Evolutionary conservation across 805 yeast genomes (phyloP).

Genomic region (Yarrowia sp.): DNA sequence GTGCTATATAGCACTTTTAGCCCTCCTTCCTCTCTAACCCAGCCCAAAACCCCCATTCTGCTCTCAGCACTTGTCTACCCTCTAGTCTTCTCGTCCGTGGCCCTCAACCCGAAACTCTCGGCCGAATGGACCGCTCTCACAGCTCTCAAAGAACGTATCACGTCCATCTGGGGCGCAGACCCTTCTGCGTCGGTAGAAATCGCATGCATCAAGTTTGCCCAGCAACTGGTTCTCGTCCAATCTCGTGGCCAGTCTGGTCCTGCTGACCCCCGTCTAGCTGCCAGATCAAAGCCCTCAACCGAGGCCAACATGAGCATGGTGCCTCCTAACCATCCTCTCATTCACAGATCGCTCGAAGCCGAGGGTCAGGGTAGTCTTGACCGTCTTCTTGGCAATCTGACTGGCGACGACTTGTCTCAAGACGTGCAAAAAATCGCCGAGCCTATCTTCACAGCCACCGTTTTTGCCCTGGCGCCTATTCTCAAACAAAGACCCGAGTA

Average conservation of each 20-base stretch:
- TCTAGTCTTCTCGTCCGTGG: conserved; percentile 44
- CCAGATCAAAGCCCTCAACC: not conserved
- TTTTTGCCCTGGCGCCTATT: conserved; percentile 60
- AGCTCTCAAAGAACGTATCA: conserved; percentile 54
- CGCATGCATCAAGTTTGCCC: conserved; percentile 71
- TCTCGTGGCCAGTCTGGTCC: conserved; percentile 39
- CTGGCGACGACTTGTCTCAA: conserved; percentile 47
- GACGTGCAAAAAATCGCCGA: not conserved
- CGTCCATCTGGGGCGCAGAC: conserved; percentile 53
- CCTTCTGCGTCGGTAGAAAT: conserved; percentile 51
- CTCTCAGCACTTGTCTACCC: conserved; percentile 41
- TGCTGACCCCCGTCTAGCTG: conserved; percentile 36
- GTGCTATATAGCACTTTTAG: too few relatives aligned
- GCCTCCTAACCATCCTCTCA: conserved; percentile 59
- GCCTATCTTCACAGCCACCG: conserved; percentile 52
- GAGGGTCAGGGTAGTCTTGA: conserved; percentile 73
- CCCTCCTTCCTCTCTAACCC: not conserved
- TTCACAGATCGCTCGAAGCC: conserved; percentile 56
- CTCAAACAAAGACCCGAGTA: conserved; percentile 39
- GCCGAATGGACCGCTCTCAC: conserved; percentile 55
- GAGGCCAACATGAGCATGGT: conserved; percentile 50
- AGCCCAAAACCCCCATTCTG: not conserved
- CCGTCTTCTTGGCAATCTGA: conserved; percentile 53
- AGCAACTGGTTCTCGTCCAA: conserved; percentile 55
- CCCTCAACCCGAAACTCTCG: conserved; percentile 40